These are phyloP conservation scores for Fusarium circinatum DNA, from an alignment of 2,329 filamentous ascomycete genomes.

Conservation along the genomic window DNA sequence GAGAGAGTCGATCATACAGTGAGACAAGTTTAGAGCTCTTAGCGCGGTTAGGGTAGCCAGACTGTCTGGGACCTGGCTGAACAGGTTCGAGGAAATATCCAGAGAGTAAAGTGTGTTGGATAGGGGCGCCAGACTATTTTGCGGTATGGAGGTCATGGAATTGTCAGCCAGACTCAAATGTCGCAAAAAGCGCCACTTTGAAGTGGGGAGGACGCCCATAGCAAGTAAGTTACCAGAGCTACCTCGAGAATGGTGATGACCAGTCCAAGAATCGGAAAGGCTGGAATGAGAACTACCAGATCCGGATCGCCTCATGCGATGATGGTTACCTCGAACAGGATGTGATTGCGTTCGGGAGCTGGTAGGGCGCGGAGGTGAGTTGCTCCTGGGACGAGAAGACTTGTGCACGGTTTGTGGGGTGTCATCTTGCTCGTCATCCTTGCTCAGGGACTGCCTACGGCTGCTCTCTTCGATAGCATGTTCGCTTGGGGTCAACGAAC, in stretches of 20 bases:
- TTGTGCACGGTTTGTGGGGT: conserved; percentile 55
- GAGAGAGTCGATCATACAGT: conserved; percentile 97
- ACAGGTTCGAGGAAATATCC: conserved; percentile 91
- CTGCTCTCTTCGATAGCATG: conserved; percentile 56
- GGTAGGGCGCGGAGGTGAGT: conserved; percentile 80
- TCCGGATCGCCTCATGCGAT: conserved; percentile 85
- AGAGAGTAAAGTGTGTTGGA: conserved; percentile 90
- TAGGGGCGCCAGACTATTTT: conserved; percentile 80
- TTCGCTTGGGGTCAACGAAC: conserved; percentile 68
- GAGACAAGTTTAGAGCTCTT: conserved; percentile 91
- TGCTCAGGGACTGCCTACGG: conserved; percentile 55
- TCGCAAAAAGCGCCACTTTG: conserved; percentile 94
- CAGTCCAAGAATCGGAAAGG: conserved; percentile 71
- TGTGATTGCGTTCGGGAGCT: conserved; percentile 78
- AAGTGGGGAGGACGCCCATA: conserved; percentile 77
- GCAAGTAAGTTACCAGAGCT: conserved; percentile 83
- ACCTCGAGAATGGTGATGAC: conserved; percentile 66
- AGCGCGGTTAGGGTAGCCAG: conserved; percentile 85
- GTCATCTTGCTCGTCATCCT: conserved; percentile 60
- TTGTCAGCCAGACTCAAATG: conserved; percentile 95
- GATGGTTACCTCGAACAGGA: conserved; percentile 73
- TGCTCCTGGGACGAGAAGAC: conserved; percentile 72
- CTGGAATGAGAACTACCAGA: conserved; percentile 94
- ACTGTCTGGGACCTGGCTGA: conserved; percentile 93
- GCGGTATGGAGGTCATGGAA: conserved; percentile 81